phyloP scores from a whole-genome alignment of 768 basidiomycete genomes.

The Filobasidium wieringae region DNA sequence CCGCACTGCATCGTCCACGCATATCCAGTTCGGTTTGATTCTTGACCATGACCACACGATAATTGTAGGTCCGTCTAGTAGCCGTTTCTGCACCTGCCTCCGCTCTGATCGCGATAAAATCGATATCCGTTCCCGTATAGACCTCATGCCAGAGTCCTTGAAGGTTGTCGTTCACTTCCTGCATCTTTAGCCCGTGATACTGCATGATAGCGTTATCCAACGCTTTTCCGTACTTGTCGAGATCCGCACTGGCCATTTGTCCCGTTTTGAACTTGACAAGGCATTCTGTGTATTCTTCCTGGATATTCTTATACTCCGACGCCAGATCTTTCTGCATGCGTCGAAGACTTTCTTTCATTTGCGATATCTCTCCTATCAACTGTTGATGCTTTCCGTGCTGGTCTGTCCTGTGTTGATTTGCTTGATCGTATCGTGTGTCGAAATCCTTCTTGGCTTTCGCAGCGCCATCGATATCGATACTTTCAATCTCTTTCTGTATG shows the following conservation, averaged over 20 bases:
- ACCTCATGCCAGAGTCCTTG: conserved; percentile 96
- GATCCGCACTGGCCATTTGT: conserved; percentile 90
- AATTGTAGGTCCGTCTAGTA: conserved; percentile 82
- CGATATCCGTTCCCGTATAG: conserved; percentile 98
- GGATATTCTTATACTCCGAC: conserved; percentile 73
- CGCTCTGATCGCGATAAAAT: conserved; percentile 87
- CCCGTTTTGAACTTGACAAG: conserved; percentile 96
- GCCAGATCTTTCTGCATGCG: conserved; percentile 55
- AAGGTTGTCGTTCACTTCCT: conserved; percentile 97
- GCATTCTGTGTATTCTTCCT: conserved; percentile 76
- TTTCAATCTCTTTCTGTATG: conserved; percentile 59
- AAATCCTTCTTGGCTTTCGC: conserved; percentile 74
- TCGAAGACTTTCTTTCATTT: conserved; percentile 55
- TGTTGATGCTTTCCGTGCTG: conserved; percentile 52
- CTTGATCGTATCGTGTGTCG: conserved; percentile 60
- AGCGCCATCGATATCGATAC: conserved; percentile 71
- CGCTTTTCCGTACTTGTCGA: conserved; percentile 96
- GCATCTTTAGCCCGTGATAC: conserved; percentile 90
- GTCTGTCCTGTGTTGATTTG: conserved; percentile 60
- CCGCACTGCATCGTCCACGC: conserved; percentile 95
- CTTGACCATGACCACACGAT: conserved; percentile 51
- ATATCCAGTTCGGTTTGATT: conserved; percentile 97
- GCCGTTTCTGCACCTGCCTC: conserved; percentile 76
- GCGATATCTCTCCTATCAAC: conserved; percentile 69
- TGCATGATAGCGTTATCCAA: conserved; percentile 99